Evolutionary conservation across 768 basidiomycete genomes (phyloP).

Genomic region (Xerocomellus dryophilus): DNA sequence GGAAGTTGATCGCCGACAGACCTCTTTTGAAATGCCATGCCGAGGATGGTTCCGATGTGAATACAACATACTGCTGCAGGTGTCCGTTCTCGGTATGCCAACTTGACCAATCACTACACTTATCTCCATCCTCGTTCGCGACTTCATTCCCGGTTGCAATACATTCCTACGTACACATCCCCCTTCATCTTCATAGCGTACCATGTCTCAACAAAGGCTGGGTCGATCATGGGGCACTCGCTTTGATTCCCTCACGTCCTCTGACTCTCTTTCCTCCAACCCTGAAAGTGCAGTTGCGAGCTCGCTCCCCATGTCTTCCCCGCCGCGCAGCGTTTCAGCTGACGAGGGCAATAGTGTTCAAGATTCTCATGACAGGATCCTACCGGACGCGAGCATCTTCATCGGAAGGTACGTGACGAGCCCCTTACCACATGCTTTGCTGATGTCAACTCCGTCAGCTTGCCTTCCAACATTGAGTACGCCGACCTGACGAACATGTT

Average conservation of each 20-base stretch:
- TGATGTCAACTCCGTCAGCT: slow-evolving; percentile 38
- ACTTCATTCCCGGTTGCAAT: slow-evolving; percentile 1
- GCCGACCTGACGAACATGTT: slow-evolving; percentile 59
- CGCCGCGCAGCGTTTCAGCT: slow-evolving; percentile 11
- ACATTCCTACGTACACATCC: slow-evolving; percentile 20
- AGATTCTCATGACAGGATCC: slow-evolving; percentile 45
- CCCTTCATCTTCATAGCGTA: slow-evolving; percentile 19
- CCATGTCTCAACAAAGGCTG: slow-evolving; percentile 46
- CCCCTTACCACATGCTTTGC: not conserved
- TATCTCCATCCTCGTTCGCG: slow-evolving; percentile 3
- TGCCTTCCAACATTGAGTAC: slow-evolving; percentile 68
- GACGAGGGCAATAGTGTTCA: slow-evolving; percentile 32
- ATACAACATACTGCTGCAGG: slow-evolving; percentile 18
- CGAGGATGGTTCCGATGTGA: slow-evolving; percentile 14
- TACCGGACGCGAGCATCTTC: slow-evolving; percentile 79
- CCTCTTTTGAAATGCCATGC: slow-evolving; percentile 9
- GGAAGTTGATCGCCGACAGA: slow-evolving; percentile 28
- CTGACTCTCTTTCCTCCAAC: slow-evolving; percentile 43
- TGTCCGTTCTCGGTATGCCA: slow-evolving; percentile 20
- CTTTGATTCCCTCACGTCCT: slow-evolving; percentile 59
- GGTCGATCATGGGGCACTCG: slow-evolving; percentile 68
- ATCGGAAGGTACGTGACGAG: slow-evolving; percentile 65
- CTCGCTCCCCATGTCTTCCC: slow-evolving; percentile 12
- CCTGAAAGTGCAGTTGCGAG: slow-evolving; percentile 19
- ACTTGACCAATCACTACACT: slow-evolving; percentile 16